phyloP scores from a whole-genome alignment of 306 rosid genomes.

The Malus orientalis region DNA sequence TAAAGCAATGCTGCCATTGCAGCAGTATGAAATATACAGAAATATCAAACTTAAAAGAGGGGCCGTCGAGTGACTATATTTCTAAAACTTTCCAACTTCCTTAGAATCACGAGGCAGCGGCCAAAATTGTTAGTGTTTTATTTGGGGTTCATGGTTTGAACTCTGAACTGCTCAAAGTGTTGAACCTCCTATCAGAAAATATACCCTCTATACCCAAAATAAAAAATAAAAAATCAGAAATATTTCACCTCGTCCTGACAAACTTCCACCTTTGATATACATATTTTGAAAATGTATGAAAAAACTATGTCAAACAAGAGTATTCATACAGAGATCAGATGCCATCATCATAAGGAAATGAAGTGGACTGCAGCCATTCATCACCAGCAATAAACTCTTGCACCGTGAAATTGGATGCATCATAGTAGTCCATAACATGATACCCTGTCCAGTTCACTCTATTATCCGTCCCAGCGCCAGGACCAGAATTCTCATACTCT shows the following conservation, averaged over 20 bases:
- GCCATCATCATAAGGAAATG: constrained; percentile 65
- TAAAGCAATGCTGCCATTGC: too few relatives aligned
- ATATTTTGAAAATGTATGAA: not conserved
- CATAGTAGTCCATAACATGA: constrained; percentile 49
- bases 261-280: not conserved
- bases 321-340: constrained; percentile 22
- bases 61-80: too few relatives aligned
- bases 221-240: not conserved
- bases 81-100: too few relatives aligned
- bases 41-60: too few relatives aligned
- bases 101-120: not conserved
- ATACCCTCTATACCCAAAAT: not conserved
- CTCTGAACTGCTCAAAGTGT: not conserved
- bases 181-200: not conserved
- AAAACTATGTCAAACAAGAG: not conserved
- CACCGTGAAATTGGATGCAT: constrained; percentile 54
- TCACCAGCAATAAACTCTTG: constrained; percentile 51
- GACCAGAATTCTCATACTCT: constrained; percentile 61
- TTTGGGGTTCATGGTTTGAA: not conserved
- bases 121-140: too few relatives aligned
- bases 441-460: constrained; percentile 58
- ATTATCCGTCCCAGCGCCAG: constrained; percentile 45
- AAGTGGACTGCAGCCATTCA: constrained; percentile 66
- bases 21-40: too few relatives aligned
- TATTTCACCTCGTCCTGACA: not conserved